phyloP scores from a whole-genome alignment of 495 filamentous ascomycete genomes.

The Aspergillus hancockii region DNA sequence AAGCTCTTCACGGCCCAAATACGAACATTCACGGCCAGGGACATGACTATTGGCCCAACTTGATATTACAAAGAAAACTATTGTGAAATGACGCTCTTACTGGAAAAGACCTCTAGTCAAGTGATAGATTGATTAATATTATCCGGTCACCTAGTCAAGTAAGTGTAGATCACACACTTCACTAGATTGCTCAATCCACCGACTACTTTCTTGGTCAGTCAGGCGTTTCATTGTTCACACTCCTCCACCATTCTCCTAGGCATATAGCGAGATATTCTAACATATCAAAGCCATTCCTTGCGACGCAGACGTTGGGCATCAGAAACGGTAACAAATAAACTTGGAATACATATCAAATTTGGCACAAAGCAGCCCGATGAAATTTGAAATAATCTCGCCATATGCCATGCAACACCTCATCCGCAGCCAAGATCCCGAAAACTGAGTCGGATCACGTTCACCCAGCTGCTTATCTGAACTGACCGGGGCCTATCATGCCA shows the following conservation, averaged over 20 bases:
- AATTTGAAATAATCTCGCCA: neutral
- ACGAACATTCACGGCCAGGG: neutral
- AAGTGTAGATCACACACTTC: neutral
- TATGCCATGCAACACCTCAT: neutral
- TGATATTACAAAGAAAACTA: neutral
- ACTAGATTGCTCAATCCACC: constrained; percentile 3
- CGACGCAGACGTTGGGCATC: neutral
- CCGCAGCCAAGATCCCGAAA: neutral
- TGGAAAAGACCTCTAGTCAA: neutral
- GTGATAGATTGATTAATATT: neutral
- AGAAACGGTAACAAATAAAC: neutral
- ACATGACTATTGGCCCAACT: neutral
- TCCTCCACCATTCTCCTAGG: neutral
- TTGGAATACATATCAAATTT: neutral
- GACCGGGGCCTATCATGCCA: constrained; percentile 46
- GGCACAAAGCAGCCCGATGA: neutral
- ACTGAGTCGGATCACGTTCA: neutral
- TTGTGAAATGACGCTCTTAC: too few species aligned
- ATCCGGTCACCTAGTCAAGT: neutral
- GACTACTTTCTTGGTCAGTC: neutral
- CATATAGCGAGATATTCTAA: neutral
- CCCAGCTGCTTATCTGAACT: constrained; percentile 30
- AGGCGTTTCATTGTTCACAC: neutral
- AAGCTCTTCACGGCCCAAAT: neutral
- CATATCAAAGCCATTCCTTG: neutral